Percentiles rank a stretch among this genome's conserved stretches.
These are phyloP conservation scores for Trichaptum fuscoviolaceum DNA, from an alignment of 768 basidiomycete species.

Conservation along the genomic window DNA sequence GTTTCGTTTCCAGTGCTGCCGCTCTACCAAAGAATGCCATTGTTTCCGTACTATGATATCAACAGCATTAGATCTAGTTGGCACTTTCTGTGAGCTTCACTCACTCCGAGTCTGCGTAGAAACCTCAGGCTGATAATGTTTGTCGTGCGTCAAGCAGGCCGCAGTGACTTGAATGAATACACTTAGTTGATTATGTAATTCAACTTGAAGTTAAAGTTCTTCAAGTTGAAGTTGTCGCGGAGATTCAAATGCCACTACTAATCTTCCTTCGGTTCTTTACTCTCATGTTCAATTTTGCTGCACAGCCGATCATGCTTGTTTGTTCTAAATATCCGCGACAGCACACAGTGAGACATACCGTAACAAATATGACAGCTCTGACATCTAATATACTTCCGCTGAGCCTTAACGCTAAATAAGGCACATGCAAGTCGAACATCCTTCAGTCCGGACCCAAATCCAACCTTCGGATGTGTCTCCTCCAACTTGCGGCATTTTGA, in stretches of 20 bases:
- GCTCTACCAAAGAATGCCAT: slow-evolving; percentile 15
- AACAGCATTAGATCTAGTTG: neutral
- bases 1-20: slow-evolving; percentile 5
- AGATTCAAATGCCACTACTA: neutral
- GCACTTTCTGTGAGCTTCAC: neutral
- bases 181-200: too few species aligned
- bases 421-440: neutral
- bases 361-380: too few species aligned
- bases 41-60: neutral
- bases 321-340: neutral
- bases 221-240: too few species aligned
- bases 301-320: neutral
- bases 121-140: too few species aligned
- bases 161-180: too few species aligned
- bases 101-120: neutral
- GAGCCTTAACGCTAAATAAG: neutral
- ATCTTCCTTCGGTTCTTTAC: too few species aligned
- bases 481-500: neutral
- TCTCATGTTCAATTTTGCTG: neutral
- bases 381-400: neutral
- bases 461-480: neutral
- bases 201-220: too few species aligned
- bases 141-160: too few species aligned
- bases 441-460: neutral
- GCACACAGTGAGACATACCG: neutral